These are phyloP conservation scores for Termitomyces heimii DNA, from an alignment of 768 basidiomycete genomes.

Conservation along the genomic window DNA sequence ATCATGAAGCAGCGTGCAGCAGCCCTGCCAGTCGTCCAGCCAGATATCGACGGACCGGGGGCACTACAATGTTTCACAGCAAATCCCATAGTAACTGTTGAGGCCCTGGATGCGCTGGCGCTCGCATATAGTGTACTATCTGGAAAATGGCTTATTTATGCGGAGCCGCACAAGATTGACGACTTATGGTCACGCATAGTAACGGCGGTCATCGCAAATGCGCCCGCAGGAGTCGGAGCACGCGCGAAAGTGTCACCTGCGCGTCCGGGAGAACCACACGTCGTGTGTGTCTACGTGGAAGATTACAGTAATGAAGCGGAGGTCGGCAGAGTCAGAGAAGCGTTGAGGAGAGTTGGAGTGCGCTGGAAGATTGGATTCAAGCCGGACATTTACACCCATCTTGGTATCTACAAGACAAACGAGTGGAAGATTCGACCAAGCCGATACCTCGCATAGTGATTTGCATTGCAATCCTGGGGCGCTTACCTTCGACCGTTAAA, in stretches of 20 bases:
- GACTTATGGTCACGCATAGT: constrained; percentile 30
- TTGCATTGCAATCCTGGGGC: not conserved
- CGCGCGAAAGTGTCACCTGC: constrained; percentile 30
- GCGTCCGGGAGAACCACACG: constrained; percentile 23
- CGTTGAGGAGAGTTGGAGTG: constrained; percentile 25
- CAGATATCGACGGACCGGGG: not conserved
- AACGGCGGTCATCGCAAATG: constrained; percentile 8
- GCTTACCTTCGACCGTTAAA: not conserved
- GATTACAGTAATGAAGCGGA: constrained; percentile 21
- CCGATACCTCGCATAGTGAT: constrained; percentile 17
- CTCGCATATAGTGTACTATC: constrained; percentile 21
- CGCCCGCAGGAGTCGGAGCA: constrained; percentile 13
- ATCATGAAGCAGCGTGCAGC: constrained; percentile 3
- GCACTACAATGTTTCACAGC: not conserved
- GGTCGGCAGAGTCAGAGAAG: constrained; percentile 25
- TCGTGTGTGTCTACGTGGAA: constrained; percentile 30
- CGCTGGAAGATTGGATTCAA: constrained; percentile 34
- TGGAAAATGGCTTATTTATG: constrained; percentile 36
- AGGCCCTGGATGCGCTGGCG: constrained; percentile 28
- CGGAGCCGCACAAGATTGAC: constrained; percentile 24
- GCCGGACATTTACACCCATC: constrained; percentile 31
- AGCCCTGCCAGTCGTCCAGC: not conserved
- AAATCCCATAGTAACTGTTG: constrained; percentile 19
- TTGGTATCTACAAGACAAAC: constrained; percentile 31
- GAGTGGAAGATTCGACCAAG: constrained; percentile 29